Evolutionary conservation across 441 rosid species (phyloP), one percentile per base, ranked within the genome.

Genomic region (Jatropha podagrica): DNA sequence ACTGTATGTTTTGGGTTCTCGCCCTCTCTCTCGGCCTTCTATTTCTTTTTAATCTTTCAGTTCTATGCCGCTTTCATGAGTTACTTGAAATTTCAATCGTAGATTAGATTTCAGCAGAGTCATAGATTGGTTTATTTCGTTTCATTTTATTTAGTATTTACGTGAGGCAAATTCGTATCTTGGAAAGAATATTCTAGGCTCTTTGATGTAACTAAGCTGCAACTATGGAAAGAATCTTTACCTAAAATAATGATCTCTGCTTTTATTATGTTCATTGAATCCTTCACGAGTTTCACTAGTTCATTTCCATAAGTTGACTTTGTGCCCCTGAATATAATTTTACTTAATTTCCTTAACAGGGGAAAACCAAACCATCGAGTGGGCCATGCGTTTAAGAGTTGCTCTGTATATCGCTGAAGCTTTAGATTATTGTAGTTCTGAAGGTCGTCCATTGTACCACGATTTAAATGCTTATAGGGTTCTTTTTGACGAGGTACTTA

Each of bases 361-460:
- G 99, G 98, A 95, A 74, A 93, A 86, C 78, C 98, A 95, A 87
- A 95, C 99, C 17, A 87, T 95, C 0, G 97, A 91, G 82, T 95
- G 99, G 99, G 91, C 95, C 5, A 86, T 95, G 99, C 89, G 99
- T 41, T 83, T 95, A 76, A 86, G 98, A 85, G 99, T 95, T 77
- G 98, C 97, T 75, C 82, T 93, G 56, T 84, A 84, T 79, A 91
- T 95, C 72, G 97, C 96, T 8, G 97, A 93, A 86, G 98, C 97
- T 74, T 88, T 95, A 78, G 93, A 89, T 82, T 93, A 93, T 86
- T 90, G 99, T 82, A 84, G 93, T 73, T 79, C 84, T 15, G 90
- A 90, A 81, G 97, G 96, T 66, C 96, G 90, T 70, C 97, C 91
- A 2, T 73, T 95, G 80, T 95, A 93, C 83, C 98, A 95, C 80